Base-by-base conservation (phyloP, 768 basidiomycete species). In the Lyophyllum shimeji region DNA sequence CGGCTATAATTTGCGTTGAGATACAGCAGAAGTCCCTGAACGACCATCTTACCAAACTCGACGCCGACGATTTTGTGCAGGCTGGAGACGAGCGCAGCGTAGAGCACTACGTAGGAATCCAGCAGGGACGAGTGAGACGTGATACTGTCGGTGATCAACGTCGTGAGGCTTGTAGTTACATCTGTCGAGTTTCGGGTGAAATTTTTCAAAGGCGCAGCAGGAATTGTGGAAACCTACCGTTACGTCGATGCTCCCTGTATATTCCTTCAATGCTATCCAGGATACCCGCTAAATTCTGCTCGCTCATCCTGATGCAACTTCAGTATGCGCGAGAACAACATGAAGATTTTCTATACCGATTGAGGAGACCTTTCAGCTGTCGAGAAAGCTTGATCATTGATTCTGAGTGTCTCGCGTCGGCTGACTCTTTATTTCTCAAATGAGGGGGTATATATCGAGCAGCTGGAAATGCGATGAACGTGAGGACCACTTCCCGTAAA, bases 81-180 rank as follows among this genome's bases (percentile, higher is more conserved):
- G 53, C 85, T 83, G 2, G 90, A 85, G 27, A 96, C 82, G 48
- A 98, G 84, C 0, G 92, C 89, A 0, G 93, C 93, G 65, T 96
- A 85, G 1, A 97, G 78, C 11, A 91, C 86, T 42, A 97, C 92
- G 63, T 91, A 95, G 6, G 92, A 92, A 68, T 96, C 94, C 40
- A 97, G 78, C 3, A 92, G 77, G 24, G 87, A 86, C 0, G 90
- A 84, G 68, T 90, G 90, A 17, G 86, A 81, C 2, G 92, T 84
- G 52, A 95, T 90, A 42, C 88, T 86, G 53, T 86, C 80, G 46
- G 94, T 82, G 50, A 96, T 83, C 47, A 97, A 74, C 2, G 73
- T 80, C 6, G 93, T 92, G 44, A 95, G 67, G 6, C 83, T 85
- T 0, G 87, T 84, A 0, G 93, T 92, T 2, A 95, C 89, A 63